Percentiles rank a stretch among this genome's conserved stretches.
Conservation (phyloP, 768 basidiomycete species). For the Tricholoma hemisulphureum region DNA sequence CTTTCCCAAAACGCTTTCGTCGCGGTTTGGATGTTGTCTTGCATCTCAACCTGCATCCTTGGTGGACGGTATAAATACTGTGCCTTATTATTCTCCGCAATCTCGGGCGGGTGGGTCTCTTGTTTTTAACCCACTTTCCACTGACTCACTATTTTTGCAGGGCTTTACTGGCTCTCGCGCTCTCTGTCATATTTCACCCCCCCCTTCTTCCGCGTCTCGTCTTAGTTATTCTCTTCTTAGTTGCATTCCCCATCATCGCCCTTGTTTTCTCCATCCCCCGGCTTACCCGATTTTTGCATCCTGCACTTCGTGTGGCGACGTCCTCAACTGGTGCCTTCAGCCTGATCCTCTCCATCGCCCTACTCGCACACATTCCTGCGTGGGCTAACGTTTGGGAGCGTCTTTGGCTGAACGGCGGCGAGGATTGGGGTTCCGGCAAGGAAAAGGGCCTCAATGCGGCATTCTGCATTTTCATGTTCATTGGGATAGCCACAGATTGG, state of each 20-base stretch:
- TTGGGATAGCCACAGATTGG: conserved; percentile 55
- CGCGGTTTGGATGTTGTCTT: conserved; percentile 58
- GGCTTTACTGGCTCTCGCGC: conserved; percentile 12
- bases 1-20: conserved; percentile 53
- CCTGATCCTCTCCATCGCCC: conserved; percentile 48
- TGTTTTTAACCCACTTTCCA: background rate
- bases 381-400: conserved; percentile 68
- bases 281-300: conserved; percentile 43
- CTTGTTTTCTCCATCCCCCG: conserved; percentile 45
- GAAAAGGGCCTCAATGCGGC: conserved; percentile 62
- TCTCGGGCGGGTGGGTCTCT: conserved; percentile 52
- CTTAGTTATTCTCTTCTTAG: conserved; percentile 39
- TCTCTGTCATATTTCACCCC: conserved; percentile 21
- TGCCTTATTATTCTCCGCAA: conserved; percentile 46
- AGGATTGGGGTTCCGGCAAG: conserved; percentile 51
- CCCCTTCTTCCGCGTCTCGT: conserved; percentile 40
- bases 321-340: conserved; percentile 60
- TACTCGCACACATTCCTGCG: conserved; percentile 46
- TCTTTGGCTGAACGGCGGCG: conserved; percentile 48
- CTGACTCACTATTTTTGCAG: conserved; percentile 9
- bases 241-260: conserved; percentile 40
- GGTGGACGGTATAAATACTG: conserved; percentile 55
- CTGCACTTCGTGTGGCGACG: conserved; percentile 48
- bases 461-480: conserved; percentile 48
- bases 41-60: conserved; percentile 45